Percentiles rank a stretch among this genome's conserved stretches.
Conservation (phyloP, 164 flowering plant genomes). For the Vitis labrusca region DNA sequence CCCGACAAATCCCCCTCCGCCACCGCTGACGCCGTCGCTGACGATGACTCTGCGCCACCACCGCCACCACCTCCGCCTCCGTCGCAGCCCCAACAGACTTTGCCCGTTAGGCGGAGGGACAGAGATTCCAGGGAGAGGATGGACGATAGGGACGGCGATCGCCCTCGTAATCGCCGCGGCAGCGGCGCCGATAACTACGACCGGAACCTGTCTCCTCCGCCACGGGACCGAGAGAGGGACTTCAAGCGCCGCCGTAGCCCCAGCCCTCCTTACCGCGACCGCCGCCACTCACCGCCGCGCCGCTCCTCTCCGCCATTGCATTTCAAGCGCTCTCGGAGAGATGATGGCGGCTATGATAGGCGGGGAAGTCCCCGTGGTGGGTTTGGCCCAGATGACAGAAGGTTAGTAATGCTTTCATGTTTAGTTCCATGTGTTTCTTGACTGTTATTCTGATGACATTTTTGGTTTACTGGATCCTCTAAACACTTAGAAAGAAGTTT, state of each 20-base stretch:
- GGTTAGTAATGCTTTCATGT: not conserved
- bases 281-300: constrained; percentile 1
- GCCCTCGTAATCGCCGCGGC: not conserved
- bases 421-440: too few relatives aligned
- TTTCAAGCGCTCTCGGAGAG: constrained; percentile 3
- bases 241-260: constrained; percentile 7
- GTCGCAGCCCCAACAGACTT: not conserved
- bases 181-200: not conserved
- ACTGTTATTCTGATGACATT: too few relatives aligned
- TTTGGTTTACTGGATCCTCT: too few relatives aligned
- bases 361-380: constrained; percentile 3
- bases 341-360: not conserved
- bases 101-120: not conserved
- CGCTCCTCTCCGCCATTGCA: not conserved
- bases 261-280: constrained; percentile 6
- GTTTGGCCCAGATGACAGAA: constrained; percentile 1
- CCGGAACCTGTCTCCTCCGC: not conserved
- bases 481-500: too few relatives aligned
- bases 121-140: constrained; percentile 2
- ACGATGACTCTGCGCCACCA: not conserved
- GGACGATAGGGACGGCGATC: not conserved
- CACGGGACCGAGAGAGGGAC: not conserved
- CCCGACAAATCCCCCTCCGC: not conserved
- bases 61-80: constrained; percentile 1
- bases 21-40: not conserved